Conservation (phyloP, 2,329 filamentous ascomycete species). For the Cadophora malorum region DNA sequence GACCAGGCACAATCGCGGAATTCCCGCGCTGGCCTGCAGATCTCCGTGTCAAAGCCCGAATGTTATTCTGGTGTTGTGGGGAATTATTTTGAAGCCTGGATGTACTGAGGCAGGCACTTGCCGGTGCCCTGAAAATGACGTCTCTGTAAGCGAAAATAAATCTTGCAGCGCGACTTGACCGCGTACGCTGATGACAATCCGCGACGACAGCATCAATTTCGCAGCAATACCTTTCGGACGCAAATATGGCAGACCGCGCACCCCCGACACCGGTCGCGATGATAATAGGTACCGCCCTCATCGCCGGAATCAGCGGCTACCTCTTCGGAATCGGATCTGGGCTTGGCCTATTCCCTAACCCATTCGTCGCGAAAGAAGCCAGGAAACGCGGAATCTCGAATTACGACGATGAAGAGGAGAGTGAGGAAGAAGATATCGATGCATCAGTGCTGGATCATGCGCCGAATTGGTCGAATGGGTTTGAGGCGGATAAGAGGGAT, state of each 20-base stretch:
- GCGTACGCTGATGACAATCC: background rate
- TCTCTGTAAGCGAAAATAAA: constrained; percentile 8
- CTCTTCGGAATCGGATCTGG: constrained; percentile 75
- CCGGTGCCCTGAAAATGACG: background rate
- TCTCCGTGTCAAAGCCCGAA: background rate
- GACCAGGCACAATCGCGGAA: constrained; percentile 25
- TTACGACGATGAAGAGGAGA: constrained; percentile 67
- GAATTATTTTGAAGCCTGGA: background rate
- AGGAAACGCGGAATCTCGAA: constrained; percentile 57
- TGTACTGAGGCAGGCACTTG: constrained; percentile 15
- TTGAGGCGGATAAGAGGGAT: constrained; percentile 64
- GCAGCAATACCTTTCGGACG: background rate
- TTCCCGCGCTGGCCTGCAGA: constrained; percentile 17
- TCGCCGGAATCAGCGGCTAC: constrained; percentile 79
- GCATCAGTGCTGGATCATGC: constrained; percentile 68
- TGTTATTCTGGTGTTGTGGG: constrained; percentile 21
- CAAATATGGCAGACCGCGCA: constrained; percentile 41
- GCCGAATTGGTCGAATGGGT: constrained; percentile 69
- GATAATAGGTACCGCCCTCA: constrained; percentile 74
- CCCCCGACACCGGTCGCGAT: constrained; percentile 53
- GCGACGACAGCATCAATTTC: background rate
- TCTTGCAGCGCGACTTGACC: background rate
- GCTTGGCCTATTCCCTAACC: constrained; percentile 75
- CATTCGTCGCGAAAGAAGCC: constrained; percentile 44
- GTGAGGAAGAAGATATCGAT: constrained; percentile 70